Base-by-base conservation (phyloP, 2,329 filamentous ascomycete species). In the Davidsoniella eucalypti region DNA sequence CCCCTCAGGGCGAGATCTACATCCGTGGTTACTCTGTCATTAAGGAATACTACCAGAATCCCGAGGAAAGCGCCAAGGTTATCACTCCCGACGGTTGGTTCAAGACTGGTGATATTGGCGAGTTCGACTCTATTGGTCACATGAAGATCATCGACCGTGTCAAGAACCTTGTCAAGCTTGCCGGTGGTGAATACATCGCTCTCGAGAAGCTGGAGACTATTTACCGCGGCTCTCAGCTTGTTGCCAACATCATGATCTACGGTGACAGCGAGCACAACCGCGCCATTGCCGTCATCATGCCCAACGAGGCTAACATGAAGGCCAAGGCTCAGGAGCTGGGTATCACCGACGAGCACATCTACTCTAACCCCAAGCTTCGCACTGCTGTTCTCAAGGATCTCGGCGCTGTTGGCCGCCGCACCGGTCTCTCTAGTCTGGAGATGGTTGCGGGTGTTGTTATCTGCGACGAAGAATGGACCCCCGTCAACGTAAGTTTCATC, bases 101-200 rank as follows among this genome's bases (percentile, higher is more conserved):
- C 76, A 90, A 84, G 74, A 94, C 87, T 14, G 90, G 90, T 54
- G 90, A 96, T 60, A 92, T 96, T 63, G 90, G 90, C 59, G 85
- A 95, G 63, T 92, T 90, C 59, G 81, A 90, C 64, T 62, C 69
- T 42, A 73, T 82, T 54, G 90, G 90, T 41, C 84, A 94, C 63
- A 67, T 96, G 56, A 77, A 73, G 58, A 82, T 96, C 63, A 88
- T 96, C 61, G 90, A 96, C 65, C 86, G 90, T 58, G 88, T 94
- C 78, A 96, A 96, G 80, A 96, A 96, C 67, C 71, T 96, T 51
- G 85, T 96, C 65, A 96, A 96, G 79, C 88, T 92, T 55, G 76
- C 86, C 56, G 87, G 88, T 54, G 90, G 90, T 58, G 90, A 96
- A 71, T 96, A 96, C 66, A 93, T 96, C 63, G 92, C 90, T 18